phyloP scores from a whole-genome alignment of 192 early-diverging fungal species.

The Pilaira anomala region DNA sequence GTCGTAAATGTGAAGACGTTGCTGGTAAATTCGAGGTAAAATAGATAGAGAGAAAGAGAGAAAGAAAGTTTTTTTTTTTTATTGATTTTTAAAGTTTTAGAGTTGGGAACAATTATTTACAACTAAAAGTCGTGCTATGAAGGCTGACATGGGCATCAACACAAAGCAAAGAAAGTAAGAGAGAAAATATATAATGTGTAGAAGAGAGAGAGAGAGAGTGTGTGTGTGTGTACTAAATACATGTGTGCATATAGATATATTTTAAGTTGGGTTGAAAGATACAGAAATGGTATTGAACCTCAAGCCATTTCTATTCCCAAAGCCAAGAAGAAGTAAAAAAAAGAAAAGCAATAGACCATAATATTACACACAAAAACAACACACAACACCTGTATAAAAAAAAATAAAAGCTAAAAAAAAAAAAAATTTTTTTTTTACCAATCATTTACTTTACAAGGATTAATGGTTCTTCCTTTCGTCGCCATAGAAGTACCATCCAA shows the following conservation, averaged over 20 bases:
- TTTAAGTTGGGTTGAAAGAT: neutral
- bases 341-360: too few relatives aligned
- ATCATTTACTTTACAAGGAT: constrained; percentile 44
- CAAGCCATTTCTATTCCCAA: neutral
- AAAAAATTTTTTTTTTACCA: constrained; percentile 26
- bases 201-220: neutral
- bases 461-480: constrained; percentile 32
- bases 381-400: too few relatives aligned
- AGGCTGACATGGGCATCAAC: constrained; percentile 3
- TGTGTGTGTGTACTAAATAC: neutral
- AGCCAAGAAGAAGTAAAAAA: neutral
- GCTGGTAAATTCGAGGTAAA: constrained; percentile 10
- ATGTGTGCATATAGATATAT: neutral
- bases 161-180: constrained; percentile 12
- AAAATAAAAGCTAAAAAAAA: neutral
- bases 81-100: neutral
- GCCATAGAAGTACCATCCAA: constrained; percentile 4
- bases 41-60: too few relatives aligned
- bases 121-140: constrained; percentile 1
- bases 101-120: constrained; percentile 6
- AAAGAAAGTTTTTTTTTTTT: neutral
- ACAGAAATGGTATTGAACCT: neutral
- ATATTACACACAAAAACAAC: too few relatives aligned
- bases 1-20: neutral
- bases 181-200: too few relatives aligned